Percentiles rank a stretch among this genome's conserved stretches.
Conservation (phyloP, 2,329 filamentous ascomycete species). For the Aureobasidium sp. region DNA sequence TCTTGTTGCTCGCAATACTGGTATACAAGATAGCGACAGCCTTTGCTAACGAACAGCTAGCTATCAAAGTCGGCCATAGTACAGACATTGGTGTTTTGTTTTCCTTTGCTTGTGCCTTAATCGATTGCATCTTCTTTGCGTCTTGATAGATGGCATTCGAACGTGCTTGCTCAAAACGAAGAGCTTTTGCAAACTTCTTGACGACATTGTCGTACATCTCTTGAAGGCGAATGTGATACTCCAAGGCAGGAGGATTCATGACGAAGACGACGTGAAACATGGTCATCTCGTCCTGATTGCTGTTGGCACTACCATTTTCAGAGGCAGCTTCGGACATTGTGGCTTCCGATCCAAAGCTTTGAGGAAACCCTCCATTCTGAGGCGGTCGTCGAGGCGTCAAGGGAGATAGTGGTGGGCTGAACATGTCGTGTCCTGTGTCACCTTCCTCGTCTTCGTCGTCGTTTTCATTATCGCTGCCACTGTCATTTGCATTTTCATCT, state of each 20-base stretch:
- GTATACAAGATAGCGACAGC: constrained; percentile 87
- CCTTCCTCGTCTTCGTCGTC: constrained; percentile 9
- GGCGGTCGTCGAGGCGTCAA: constrained; percentile 10
- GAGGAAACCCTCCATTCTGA: background rate
- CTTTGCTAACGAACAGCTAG: constrained; percentile 80
- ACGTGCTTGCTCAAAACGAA: constrained; percentile 93
- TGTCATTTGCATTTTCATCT: constrained; percentile 2
- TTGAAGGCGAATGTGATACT: constrained; percentile 75
- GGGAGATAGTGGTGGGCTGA: constrained; percentile 11
- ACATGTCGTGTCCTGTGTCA: background rate
- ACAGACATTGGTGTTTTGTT: constrained; percentile 62
- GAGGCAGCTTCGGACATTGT: constrained; percentile 25
- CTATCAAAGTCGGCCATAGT: constrained; percentile 76
- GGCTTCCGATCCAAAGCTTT: constrained; percentile 9
- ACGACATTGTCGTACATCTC: constrained; percentile 92
- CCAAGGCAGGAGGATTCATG: constrained; percentile 79
- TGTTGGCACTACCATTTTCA: constrained; percentile 35
- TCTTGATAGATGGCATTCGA: constrained; percentile 94
- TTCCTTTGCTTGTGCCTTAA: constrained; percentile 80
- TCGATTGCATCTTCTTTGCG: constrained; percentile 80
- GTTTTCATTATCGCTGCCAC: constrained; percentile 14
- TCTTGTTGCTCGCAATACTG: constrained; percentile 84
- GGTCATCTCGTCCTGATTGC: constrained; percentile 71
- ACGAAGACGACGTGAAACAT: constrained; percentile 99
- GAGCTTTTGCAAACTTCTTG: constrained; percentile 91